Evolutionary conservation across 441 rosid species (phyloP), one percentile per base, ranked within the genome.

Genomic region (Melastoma candidum): DNA sequence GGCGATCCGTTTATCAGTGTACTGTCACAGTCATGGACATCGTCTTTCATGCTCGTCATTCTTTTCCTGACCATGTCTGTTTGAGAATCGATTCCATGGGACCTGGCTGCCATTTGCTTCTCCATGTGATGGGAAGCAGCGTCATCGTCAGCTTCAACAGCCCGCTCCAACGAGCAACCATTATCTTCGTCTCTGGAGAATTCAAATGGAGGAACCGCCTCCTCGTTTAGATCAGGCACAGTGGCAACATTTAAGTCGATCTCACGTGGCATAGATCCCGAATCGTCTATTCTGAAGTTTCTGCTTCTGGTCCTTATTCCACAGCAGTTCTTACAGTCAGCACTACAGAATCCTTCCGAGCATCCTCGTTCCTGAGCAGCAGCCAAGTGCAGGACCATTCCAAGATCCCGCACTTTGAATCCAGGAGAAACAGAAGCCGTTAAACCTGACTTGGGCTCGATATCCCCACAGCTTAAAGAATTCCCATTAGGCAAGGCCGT

Each of bases 181-280:
- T 77, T 82, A 71, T 89, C 95, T 79, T 89, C 96, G 71, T 89
- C 96, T 46, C 94, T 75, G 29, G 93, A 87, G 55, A 82, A 89
- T 46, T 87, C 96, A 59, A 67, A 78, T 46, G 79, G 90, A 64
- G 85, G 95, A 58, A 89, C 81, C 58, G 85, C 70, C 64, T 85
- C 99, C 69, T 84, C 99, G 46, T 94, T 94, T 74, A 94, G 62
- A 65, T 89, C 97, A 27, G 97, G 99, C 58, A 94, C 85, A 2
- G 87, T 87, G 52, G 76, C 88, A 64, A 78, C 68, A 71, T 90
- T 90, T 49, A 90, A 77, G 70, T 90, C 96, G 39, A 87, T 83
- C 59, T 74, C 87, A 50, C 69, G 81, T 2, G 84, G 77, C 53
- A 61, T 67, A 17, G 81, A 45, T 43, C 80, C 87, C 64, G 77